These are phyloP conservation scores for Penicillium sp. DNA, from an alignment of 2,329 filamentous ascomycete genomes.

Conservation along the genomic window DNA sequence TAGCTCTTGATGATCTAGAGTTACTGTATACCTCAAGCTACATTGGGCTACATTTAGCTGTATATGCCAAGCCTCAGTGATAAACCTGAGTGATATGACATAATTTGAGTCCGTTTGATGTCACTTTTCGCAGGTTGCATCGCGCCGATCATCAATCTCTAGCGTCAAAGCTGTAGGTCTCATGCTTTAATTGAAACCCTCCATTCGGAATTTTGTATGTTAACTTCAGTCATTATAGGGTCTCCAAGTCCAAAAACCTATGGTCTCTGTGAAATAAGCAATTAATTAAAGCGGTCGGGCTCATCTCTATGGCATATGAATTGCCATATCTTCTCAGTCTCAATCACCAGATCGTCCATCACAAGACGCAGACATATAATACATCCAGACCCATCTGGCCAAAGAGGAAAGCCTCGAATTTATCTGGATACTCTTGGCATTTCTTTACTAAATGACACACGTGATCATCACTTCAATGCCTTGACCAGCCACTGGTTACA, in stretches of 20 bases:
- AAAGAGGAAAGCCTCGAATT: not conserved
- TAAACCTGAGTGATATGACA: not conserved
- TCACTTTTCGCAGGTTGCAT: not conserved
- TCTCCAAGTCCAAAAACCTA: not conserved
- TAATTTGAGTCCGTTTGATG: not conserved
- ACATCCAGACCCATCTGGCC: not conserved
- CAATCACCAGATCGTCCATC: not conserved
- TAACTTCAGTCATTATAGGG: not conserved
- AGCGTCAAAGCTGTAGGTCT: not conserved
- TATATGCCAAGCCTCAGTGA: not conserved
- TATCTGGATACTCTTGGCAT: not conserved
- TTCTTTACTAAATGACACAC: not conserved
- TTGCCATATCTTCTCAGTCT: not conserved
- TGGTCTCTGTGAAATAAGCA: not conserved
- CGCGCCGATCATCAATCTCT: not conserved
- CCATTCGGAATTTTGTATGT: not conserved
- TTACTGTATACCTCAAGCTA: not conserved
- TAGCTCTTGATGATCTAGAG: not conserved
- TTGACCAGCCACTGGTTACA: not conserved
- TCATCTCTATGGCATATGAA: not conserved
- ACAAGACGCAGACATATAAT: not conserved
- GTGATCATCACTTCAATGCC: not conserved
- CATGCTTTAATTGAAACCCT: not conserved
- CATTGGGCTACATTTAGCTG: not conserved
- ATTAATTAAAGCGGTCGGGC: not conserved